These are phyloP conservation scores for Aspergillus neotritici DNA, from an alignment of 2,329 filamentous ascomycete species.

Conservation along the genomic window DNA sequence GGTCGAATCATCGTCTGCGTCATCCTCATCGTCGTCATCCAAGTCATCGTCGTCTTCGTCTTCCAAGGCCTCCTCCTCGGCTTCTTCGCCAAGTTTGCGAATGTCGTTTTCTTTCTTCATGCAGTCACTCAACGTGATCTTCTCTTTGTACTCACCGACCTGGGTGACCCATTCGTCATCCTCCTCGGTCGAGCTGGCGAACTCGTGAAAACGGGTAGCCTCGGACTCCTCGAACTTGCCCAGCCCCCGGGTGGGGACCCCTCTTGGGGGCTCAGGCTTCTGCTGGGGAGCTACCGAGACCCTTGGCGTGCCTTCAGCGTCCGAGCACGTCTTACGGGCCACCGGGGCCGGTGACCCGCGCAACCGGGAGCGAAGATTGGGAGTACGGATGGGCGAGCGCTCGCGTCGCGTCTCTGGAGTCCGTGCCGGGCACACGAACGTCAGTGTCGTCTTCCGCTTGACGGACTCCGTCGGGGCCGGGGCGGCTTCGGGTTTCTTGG, in stretches of 20 bases:
- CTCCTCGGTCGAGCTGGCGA: slow-evolving; percentile 72
- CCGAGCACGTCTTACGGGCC: slow-evolving; percentile 24
- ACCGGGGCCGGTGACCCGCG: slow-evolving; percentile 39
- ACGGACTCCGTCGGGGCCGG: slow-evolving; percentile 23
- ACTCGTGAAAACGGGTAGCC: slow-evolving; percentile 69
- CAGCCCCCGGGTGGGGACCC: slow-evolving; percentile 32
- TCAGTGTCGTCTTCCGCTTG: slow-evolving; percentile 43
- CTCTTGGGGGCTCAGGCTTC: slow-evolving; percentile 17
- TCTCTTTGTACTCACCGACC: slow-evolving; percentile 56
- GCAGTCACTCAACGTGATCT: slow-evolving; percentile 84
- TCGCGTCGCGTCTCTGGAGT: slow-evolving; percentile 24
- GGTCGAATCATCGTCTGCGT: slow-evolving; percentile 60
- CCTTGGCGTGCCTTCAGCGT: slow-evolving; percentile 8
- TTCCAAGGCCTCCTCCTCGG: slow-evolving; percentile 79
- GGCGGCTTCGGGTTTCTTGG: slow-evolving; percentile 14
- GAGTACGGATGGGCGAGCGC: slow-evolving; percentile 21
- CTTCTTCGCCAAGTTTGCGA: slow-evolving; percentile 78
- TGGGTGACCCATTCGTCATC: slow-evolving; percentile 91
- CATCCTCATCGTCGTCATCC: slow-evolving; percentile 43
- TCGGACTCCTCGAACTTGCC: slow-evolving; percentile 40
- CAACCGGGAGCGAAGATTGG: slow-evolving; percentile 23
- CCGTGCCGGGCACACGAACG: slow-evolving; percentile 43
- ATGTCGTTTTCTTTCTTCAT: slow-evolving; percentile 85
- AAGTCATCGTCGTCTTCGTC: slow-evolving; percentile 56
- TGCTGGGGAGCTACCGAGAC: slow-evolving; percentile 6